Conservation (phyloP, 2,329 filamentous ascomycete species). For the Pleomassaria siparia region DNA sequence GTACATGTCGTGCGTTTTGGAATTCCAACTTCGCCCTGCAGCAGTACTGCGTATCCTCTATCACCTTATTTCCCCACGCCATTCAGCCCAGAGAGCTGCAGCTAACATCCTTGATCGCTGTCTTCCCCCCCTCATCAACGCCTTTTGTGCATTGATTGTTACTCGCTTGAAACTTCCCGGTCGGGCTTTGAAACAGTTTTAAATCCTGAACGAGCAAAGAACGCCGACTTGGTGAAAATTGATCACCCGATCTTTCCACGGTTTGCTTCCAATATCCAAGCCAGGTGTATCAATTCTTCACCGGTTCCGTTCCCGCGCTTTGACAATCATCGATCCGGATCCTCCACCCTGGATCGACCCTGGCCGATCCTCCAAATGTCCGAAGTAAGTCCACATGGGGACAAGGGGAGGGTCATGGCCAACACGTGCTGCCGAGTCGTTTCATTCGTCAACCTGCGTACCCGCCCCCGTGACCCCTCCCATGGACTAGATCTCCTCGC, state of each 20-base stretch:
- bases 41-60: background rate
- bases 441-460: conserved; percentile 23
- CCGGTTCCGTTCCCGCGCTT: background rate
- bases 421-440: background rate
- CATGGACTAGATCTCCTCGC: conserved; percentile 15
- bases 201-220: background rate
- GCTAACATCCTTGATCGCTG: background rate
- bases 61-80: conserved; percentile 2
- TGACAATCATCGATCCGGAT: background rate
- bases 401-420: background rate
- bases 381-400: conserved; percentile 5
- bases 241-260: conserved; percentile 4
- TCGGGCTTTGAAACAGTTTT: conserved; percentile 7
- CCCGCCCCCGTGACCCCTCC: conserved; percentile 12
- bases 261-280: background rate
- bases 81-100: background rate
- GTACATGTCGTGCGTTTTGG: conserved; percentile 3
- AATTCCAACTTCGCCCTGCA: background rate
- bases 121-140: background rate
- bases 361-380: conserved; percentile 3
- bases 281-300: background rate
- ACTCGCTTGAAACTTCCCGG: conserved; percentile 7
- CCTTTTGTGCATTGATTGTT: conserved; percentile 1
- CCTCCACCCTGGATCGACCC: background rate
- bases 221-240: background rate